phyloP scores from a whole-genome alignment of 805 yeast species.

The Yamadazyma ubonensis region DNA sequence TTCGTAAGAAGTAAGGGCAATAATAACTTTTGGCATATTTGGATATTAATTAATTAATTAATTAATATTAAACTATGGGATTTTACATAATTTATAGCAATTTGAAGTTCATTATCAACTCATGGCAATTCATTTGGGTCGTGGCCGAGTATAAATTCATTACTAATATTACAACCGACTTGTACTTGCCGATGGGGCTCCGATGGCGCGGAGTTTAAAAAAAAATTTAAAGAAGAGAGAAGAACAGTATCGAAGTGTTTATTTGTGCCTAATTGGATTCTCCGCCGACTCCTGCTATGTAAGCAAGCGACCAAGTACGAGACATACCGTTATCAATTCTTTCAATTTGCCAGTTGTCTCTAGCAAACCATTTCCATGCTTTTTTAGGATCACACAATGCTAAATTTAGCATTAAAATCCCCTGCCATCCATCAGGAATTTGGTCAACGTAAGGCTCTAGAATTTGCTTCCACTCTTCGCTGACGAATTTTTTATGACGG shows the following conservation, averaged over 20 bases:
- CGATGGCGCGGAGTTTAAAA: too few relatives aligned
- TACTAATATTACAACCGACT: not conserved
- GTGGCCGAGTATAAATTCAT: not conserved
- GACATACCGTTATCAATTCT: slow-evolving; percentile 84
- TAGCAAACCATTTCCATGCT: slow-evolving; percentile 45
- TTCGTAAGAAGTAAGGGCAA: slow-evolving; percentile 44
- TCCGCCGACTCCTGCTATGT: slow-evolving; percentile 55
- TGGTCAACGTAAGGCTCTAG: slow-evolving; percentile 43
- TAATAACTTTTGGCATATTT: slow-evolving; percentile 35
- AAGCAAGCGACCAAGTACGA: slow-evolving; percentile 81
- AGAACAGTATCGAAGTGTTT: not conserved
- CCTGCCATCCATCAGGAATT: slow-evolving; percentile 70
- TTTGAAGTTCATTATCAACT: not conserved
- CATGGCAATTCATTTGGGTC: not conserved
- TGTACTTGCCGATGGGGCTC: not conserved
- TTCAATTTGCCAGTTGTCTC: slow-evolving; percentile 49
- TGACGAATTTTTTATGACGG: slow-evolving; percentile 52
- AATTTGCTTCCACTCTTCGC: slow-evolving; percentile 62
- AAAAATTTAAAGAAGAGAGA: too few relatives aligned
- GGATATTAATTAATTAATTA: not conserved
- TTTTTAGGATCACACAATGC: slow-evolving; percentile 68
- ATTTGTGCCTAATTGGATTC: not conserved
- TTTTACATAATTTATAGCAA: slow-evolving; percentile 1
- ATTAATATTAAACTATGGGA: not conserved
- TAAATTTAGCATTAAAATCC: slow-evolving; percentile 66